These are phyloP conservation scores for Kuraishia borneana DNA, from an alignment of 805 yeast species.

Conservation along the genomic window DNA sequence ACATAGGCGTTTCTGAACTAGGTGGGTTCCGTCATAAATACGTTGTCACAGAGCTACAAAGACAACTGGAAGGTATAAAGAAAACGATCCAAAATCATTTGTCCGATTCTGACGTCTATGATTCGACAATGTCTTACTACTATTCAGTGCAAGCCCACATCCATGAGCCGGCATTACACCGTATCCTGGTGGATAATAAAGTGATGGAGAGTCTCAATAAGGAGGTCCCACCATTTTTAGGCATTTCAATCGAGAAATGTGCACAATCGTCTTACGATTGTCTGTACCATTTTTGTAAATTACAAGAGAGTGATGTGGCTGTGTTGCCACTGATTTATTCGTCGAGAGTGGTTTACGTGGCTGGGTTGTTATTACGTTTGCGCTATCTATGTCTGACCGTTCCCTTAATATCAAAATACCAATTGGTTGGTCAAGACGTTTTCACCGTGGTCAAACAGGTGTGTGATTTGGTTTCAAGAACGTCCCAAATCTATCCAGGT, in stretches of 20 bases:
- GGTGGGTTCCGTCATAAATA: conserved; percentile 21
- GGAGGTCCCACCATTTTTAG: conserved; percentile 15
- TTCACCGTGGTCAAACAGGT: conserved; percentile 14
- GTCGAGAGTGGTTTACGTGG: conserved; percentile 49
- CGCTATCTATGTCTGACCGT: conserved; percentile 44
- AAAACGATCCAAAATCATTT: conserved; percentile 19
- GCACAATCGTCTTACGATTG: conserved; percentile 42
- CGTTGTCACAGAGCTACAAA: conserved; percentile 37
- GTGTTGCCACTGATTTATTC: conserved; percentile 46
- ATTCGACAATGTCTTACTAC: conserved; percentile 32
- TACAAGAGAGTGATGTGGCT: conserved; percentile 35
- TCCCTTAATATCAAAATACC: conserved; percentile 31
- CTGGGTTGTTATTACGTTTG: conserved; percentile 50
- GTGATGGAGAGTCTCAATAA: not conserved
- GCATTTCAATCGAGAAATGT: conserved; percentile 36
- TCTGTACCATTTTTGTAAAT: conserved; percentile 33
- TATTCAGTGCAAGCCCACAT: conserved; percentile 58
- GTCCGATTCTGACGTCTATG: conserved; percentile 20
- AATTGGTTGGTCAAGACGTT: conserved; percentile 35
- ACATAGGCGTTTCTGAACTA: conserved; percentile 16
- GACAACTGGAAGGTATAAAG: conserved; percentile 28
- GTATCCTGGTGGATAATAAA: conserved; percentile 5
- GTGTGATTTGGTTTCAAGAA: conserved; percentile 14
- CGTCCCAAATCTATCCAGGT: conserved; percentile 23
- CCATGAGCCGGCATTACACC: conserved; percentile 39